Evolutionary conservation across 2,329 filamentous ascomycete genomes (phyloP), one percentile per base, ranked within the genome.

Genomic region (Colletotrichum sp.): DNA sequence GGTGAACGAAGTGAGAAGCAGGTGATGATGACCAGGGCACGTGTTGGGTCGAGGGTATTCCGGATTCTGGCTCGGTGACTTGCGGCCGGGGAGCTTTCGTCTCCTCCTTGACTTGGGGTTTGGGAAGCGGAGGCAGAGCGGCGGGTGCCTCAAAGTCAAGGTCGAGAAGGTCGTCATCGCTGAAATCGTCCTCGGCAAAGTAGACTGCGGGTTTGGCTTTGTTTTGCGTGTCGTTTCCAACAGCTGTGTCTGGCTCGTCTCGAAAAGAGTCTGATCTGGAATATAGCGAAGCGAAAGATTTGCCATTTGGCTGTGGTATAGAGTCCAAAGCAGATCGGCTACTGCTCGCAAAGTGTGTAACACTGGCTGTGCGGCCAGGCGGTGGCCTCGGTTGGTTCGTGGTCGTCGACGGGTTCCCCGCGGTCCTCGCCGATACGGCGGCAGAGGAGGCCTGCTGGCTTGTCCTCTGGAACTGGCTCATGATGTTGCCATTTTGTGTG

Each of bases 151-250:
- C 89, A 67, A 92, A 90, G 77, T 96, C 90, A 24, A 94, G 84
- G 76, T 95, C 94, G 28, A 98, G 87, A 71, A 95, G 91, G 24
- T 93, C 90, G 79, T 98, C 96, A 81, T 96, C 94, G 80, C 95
- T 95, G 78, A 98, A 97, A 81, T 98, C 96, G 79, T 96, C 93
- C 77, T 96, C 94, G 75, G 92, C 91, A 77, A 96, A 94, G 76
- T 90, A 91, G 12, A 94, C 90, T 9, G 79, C 77, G 13, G 82
- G 74, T 52, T 81, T 77, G 32, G 78, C 64, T 66, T 83, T 84
- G 76, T 79, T 65, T 30, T 80, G 73, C 12, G 75, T 70, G 43
- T 78, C 61, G 16, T 66, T 60, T 7, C 15, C 38, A 24, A 64
- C 8, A 36, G 71, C 34, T 10, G 30, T 65, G 52, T 82, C 81